Evolutionary conservation across 768 basidiomycete species (phyloP), one percentile per base, ranked within the genome.

Genomic region (Tephrocybe rancida): DNA sequence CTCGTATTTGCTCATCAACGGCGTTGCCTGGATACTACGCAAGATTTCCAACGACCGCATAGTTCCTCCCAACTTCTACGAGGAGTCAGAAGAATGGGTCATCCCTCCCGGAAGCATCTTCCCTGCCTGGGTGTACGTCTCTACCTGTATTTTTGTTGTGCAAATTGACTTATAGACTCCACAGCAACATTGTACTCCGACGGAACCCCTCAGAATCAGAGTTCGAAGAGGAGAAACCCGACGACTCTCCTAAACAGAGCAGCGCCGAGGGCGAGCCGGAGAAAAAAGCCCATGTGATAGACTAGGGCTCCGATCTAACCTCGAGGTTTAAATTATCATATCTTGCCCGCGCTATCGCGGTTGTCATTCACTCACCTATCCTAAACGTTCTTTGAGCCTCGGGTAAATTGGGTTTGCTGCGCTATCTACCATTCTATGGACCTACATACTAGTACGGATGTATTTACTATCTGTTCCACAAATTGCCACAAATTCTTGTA

Each of bases 1-100:
- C 32, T 81, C 85, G 13, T 92, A 90, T 67, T 61, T 90, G 43
- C 56, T 90, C 51, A 72, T 95, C 53, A 94, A 95, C 64, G 87
- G 85, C 37, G 72, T 85, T 44, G 83, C 90, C 6, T 79, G 82
- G 66, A 18, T 77, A 14, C 41, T 92, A 51, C 77, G 72, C 62
- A 86, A 80, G 61, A 55, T 79, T 24, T 73, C 82, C 4, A 67
- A 78, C n/a, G 86, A 79, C n/a, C 77, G 82, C 29, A 73, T 91
- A 52, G 63, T 78, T 0, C 90, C 90, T 2, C 78, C 84, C 3
- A 84, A 81, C 61, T 83, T 83, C 62, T 84, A 83, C 56, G 85
- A 87, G 14, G 64, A 73, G 25, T 74, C 85, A 4, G 90, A 92
- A 64, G 74, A 74, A 45, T 92, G 89, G 88, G 73, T 79, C 9